Evolutionary conservation across 306 rosid species (phyloP), one percentile per base, ranked within the genome.

Genomic region (Vigna reflexopilosa): DNA sequence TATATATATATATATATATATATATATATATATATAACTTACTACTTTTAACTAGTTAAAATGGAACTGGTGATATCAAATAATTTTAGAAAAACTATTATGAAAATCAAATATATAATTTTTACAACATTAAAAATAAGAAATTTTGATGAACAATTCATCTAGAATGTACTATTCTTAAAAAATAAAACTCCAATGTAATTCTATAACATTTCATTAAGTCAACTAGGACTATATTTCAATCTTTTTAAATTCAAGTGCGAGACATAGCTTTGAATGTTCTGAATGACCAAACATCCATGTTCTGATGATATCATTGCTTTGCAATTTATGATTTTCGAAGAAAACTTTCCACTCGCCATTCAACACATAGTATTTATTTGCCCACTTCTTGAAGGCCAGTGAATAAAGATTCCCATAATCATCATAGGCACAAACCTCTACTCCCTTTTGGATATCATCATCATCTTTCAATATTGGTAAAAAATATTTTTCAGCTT

Each of bases 231-330:
- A 3, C 3, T 38, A 5, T 34, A 0, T 34, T 40, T 8, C 3
- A 9, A 40, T 40, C 0, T 40, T 40, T 2, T 8, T 1, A 40
- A 7, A 40, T 42, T 42, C 14, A 14, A 68, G 17, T 20, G 17
- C 19, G 0, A 67, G 7, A 1, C 36, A 42, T 0, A 67, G 0
- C 16, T 7, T 11, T 2, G 44, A 3, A 4, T n/a, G 47, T 2
- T 2, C 0, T 5, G 22, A 45, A 13, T 45, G 56, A 44, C 40
- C 38, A 67, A 67, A 67, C 1, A 67, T 67, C 54, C 54, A 67
- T 0, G 7, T 54, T 0, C 0, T 67, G 13, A 67, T 1, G 0
- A 0, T 2, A 20, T 44, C 38, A 2, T 12, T 0, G 0, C 0
- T 6, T 6, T 10, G 10, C 1, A 67, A 22, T 12, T 1, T 0